phyloP scores from a whole-genome alignment of 306 rosid species.

The Amphicarpaea edgeworthii region DNA sequence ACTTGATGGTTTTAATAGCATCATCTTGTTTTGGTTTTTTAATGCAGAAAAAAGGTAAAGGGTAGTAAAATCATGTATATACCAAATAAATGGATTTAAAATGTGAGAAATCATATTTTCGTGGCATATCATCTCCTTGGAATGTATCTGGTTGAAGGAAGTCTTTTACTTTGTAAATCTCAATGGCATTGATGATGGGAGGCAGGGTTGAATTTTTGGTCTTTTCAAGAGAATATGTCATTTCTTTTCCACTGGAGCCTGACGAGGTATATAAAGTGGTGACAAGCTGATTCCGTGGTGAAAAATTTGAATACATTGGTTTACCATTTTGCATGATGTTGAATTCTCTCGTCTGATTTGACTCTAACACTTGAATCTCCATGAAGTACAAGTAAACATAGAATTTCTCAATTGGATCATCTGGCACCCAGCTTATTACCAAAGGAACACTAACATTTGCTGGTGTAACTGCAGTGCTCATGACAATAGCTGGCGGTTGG shows the following conservation, averaged over 20 bases:
- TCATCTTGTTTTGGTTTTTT: slow-evolving; percentile 47
- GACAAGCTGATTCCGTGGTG: not conserved
- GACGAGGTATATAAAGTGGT: not conserved
- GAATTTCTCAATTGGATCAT: not conserved
- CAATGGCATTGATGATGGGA: slow-evolving; percentile 55
- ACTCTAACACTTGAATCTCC: slow-evolving; percentile 36
- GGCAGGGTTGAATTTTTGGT: slow-evolving; percentile 47
- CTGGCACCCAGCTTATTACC: not conserved
- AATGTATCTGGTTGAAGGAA: slow-evolving; percentile 38
- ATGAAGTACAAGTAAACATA: slow-evolving; percentile 50
- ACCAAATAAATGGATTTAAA: not conserved
- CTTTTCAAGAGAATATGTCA: not conserved
- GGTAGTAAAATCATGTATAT: not conserved
- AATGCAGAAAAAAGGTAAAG: not conserved
- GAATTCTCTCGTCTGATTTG: slow-evolving; percentile 50
- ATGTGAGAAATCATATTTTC: not conserved
- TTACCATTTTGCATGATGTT: slow-evolving; percentile 17
- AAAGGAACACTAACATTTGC: slow-evolving; percentile 35
- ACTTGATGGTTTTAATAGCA: slow-evolving; percentile 57
- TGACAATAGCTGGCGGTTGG: slow-evolving; percentile 31
- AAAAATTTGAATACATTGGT: not conserved
- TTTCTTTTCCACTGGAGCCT: not conserved
- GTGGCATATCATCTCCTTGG: slow-evolving; percentile 50
- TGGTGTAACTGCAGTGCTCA: slow-evolving; percentile 46
- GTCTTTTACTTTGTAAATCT: slow-evolving; percentile 14